Conservation (phyloP, 495 filamentous ascomycete species). For the Penicillium cataractarum region DNA sequence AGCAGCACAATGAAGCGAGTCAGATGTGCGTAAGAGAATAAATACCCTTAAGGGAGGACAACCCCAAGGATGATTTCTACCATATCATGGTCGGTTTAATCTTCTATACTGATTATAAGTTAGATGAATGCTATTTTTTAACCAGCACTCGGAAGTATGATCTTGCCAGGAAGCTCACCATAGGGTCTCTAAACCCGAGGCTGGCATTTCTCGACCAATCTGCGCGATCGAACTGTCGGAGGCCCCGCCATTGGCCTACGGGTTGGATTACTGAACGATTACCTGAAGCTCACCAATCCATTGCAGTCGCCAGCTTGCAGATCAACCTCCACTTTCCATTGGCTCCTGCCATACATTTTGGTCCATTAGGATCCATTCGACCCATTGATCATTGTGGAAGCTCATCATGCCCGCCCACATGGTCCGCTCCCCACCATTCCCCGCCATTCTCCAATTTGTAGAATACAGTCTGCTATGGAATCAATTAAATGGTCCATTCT, state of each 20-base stretch:
- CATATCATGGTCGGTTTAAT: background rate
- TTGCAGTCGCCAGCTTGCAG: background rate
- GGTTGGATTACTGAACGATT: conserved; percentile 22
- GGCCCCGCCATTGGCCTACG: conserved; percentile 2
- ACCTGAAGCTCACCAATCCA: conserved; percentile 32
- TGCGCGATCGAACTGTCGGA: background rate
- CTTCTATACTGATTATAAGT: background rate
- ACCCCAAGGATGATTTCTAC: background rate
- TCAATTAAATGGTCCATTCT: background rate
- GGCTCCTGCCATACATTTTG: background rate
- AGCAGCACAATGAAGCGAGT: background rate
- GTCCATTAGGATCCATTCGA: conserved; percentile 23
- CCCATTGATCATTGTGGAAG: conserved; percentile 3
- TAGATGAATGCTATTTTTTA: background rate
- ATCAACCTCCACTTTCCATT: conserved; percentile 9
- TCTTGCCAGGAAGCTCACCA: background rate
- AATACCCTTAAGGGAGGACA: background rate
- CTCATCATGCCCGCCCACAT: conserved; percentile 1
- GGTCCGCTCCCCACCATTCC: conserved; percentile 12
- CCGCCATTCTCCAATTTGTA: conserved; percentile 11
- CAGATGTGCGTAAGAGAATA: background rate
- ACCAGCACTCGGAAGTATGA: background rate
- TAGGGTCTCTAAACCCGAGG: conserved; percentile 1
- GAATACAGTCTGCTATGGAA: too few relatives aligned
- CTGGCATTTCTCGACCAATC: background rate